These are phyloP conservation scores for Pseudotsuga menziesii DNA, from an alignment of 75 land plant species.

Conservation along the genomic window DNA sequence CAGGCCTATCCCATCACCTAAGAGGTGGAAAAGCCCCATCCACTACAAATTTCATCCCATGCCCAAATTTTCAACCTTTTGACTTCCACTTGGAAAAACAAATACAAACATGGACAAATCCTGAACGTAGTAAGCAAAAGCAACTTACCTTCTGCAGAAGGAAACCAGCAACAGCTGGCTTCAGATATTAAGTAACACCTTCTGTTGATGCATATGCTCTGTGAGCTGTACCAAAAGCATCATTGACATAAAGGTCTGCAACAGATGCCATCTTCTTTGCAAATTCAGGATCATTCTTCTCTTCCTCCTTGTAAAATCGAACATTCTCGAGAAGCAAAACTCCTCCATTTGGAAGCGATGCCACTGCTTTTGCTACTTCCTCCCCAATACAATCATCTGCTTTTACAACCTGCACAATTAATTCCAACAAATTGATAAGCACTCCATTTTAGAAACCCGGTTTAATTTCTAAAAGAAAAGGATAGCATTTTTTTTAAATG, in stretches of 20 bases:
- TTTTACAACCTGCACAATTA: conserved; percentile 52
- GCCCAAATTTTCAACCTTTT: neutral
- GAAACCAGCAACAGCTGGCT: conserved; percentile 84
- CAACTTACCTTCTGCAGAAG: conserved; percentile 80
- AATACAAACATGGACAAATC: neutral
- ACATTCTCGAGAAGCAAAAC: conserved; percentile 92
- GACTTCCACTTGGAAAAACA: neutral
- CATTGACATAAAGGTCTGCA: conserved; percentile 90
- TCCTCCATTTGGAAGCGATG: conserved; percentile 65
- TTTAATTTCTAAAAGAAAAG: neutral
- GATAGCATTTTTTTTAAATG: neutral
- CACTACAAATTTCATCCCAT: neutral
- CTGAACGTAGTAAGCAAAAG: neutral
- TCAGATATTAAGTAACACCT: conserved; percentile 77
- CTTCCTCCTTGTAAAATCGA: conserved; percentile 91
- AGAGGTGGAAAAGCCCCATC: too few species aligned
- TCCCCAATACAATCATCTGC: conserved; percentile 80
- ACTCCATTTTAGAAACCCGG: neutral
- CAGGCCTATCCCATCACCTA: too few species aligned
- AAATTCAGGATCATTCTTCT: conserved; percentile 90
- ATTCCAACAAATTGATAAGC: neutral
- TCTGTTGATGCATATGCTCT: conserved; percentile 93
- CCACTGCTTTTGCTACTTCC: conserved; percentile 67
- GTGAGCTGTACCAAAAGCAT: conserved; percentile 94
- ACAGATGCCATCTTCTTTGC: conserved; percentile 83